A percentile compares a stretch with the other conserved stretches of the same genome.
phyloP scores from a whole-genome alignment of 805 yeast species.

The Candida caryicola region DNA sequence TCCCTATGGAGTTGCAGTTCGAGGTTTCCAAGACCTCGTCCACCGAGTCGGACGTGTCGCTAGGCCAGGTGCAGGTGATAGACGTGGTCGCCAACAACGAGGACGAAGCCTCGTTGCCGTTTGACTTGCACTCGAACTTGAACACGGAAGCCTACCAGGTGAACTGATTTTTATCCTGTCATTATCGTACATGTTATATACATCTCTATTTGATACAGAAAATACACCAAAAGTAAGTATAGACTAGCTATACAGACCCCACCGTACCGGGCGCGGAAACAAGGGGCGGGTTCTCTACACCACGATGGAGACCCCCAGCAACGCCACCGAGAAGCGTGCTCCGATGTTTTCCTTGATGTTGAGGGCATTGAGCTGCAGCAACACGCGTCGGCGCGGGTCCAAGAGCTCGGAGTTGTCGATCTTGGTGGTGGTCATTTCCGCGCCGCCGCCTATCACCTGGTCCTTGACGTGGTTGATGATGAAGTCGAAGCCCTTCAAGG shows the following conservation, averaged over 20 bases:
- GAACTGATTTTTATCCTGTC: slow-evolving; percentile 2
- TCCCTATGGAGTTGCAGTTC: slow-evolving; percentile 82
- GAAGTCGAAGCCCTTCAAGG: slow-evolving; percentile 44
- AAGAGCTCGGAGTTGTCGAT: neutral
- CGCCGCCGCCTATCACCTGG: slow-evolving; percentile 50
- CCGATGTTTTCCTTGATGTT: slow-evolving; percentile 38
- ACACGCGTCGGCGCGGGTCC: slow-evolving; percentile 56
- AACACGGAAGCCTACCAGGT: slow-evolving; percentile 59
- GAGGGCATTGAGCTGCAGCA: slow-evolving; percentile 46
- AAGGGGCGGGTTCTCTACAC: no score
- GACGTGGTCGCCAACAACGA: slow-evolving; percentile 53
- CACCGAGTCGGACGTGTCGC: slow-evolving; percentile 41
- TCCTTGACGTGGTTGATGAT: slow-evolving; percentile 48
- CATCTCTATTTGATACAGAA: neutral
- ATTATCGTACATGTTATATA: neutral
- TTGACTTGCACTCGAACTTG: slow-evolving; percentile 59
- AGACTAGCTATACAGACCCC: neutral
- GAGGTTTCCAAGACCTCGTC: slow-evolving; percentile 44
- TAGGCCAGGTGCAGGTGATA: slow-evolving; percentile 64
- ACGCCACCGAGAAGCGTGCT: slow-evolving; percentile 48
- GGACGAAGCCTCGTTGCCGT: slow-evolving; percentile 60
- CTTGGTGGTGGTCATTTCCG: slow-evolving; percentile 23
- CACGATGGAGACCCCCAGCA: slow-evolving; percentile 52
- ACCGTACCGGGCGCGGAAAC: no score
- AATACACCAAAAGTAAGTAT: neutral